These are phyloP conservation scores for Chlorella ohadii DNA, from an alignment of 139 green algal genomes.

Conservation along the genomic window DNA sequence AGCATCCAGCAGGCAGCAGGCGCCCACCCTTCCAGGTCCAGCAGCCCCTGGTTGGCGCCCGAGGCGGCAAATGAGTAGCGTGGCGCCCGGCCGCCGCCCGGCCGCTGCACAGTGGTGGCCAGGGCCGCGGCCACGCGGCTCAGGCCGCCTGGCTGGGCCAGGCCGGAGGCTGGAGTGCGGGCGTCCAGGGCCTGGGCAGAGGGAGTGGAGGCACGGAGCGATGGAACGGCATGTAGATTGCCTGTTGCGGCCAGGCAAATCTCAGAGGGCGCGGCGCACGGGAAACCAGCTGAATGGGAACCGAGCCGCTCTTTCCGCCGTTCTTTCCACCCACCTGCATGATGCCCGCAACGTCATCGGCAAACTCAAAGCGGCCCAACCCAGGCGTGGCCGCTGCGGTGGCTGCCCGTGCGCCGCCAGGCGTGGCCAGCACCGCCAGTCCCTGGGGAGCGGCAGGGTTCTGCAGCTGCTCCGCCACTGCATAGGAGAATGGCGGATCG, in stretches of 20 bases:
- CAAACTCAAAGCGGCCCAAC: slow-evolving; percentile 25
- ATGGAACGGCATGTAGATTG: no score
- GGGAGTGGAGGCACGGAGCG: no score
- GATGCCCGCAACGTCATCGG: slow-evolving; percentile 31
- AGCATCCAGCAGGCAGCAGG: not conserved
- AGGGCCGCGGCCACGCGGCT: not conserved
- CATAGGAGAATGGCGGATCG: not conserved
- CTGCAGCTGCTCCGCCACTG: slow-evolving; percentile 44
- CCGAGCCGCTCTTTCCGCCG: no score
- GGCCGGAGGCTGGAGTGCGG: slow-evolving; percentile 16
- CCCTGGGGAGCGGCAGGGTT: slow-evolving; percentile 15
- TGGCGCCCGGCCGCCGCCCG: not conserved
- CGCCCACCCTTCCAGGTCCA: slow-evolving; percentile 35
- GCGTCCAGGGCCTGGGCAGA: slow-evolving; percentile 21
- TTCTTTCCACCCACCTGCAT: slow-evolving; percentile 19
- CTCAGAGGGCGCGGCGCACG: no score
- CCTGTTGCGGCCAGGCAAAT: no score
- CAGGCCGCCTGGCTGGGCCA: not conserved
- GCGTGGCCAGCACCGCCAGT: slow-evolving; percentile 8
- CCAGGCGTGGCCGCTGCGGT: not conserved
- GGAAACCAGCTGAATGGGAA: no score
- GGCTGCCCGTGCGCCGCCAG: not conserved
- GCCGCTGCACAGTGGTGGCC: slow-evolving; percentile 27
- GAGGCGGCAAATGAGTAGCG: slow-evolving; percentile 26
- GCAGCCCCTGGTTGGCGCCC: not conserved